Percentiles rank a stretch among this genome's conserved stretches.
Conservation (phyloP, 306 rosid genomes). For the Pterocarpus santalinus region DNA sequence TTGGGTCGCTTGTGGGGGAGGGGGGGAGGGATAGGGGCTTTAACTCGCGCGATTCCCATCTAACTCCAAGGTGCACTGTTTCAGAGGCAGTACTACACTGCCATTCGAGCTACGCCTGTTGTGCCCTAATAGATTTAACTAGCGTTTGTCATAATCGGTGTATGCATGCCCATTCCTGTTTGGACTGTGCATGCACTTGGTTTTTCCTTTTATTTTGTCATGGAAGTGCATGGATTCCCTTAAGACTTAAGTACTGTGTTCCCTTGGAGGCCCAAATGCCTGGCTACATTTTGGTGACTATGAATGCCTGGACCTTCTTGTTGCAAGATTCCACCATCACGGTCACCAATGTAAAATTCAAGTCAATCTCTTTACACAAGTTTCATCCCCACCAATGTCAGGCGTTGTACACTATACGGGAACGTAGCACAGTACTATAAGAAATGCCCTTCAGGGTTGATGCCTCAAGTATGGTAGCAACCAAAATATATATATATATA, state of each 20-base stretch:
- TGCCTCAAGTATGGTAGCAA: not conserved
- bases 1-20: no score
- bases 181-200: not conserved
- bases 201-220: no score
- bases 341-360: constrained; percentile 27
- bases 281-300: not conserved
- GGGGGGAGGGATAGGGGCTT: no score
- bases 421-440: not conserved
- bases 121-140: constrained; percentile 7
- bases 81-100: no score
- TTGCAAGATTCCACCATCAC: constrained; percentile 28
- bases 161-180: not conserved
- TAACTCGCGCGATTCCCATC: no score
- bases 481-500: no score
- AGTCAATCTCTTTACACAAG: constrained; percentile 26
- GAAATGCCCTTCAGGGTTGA: constrained; percentile 11
- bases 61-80: no score
- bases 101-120: no score
- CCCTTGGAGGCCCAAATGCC: not conserved
- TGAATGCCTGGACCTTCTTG: constrained; percentile 3
- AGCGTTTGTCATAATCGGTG: constrained; percentile 13
- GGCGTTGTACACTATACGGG: not conserved
- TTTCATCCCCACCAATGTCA: constrained; percentile 34
- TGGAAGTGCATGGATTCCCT: not conserved
- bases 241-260: not conserved